These are phyloP conservation scores for Pseudopediastrum boryanum DNA, from an alignment of 139 green algal species.

Conservation along the genomic window DNA sequence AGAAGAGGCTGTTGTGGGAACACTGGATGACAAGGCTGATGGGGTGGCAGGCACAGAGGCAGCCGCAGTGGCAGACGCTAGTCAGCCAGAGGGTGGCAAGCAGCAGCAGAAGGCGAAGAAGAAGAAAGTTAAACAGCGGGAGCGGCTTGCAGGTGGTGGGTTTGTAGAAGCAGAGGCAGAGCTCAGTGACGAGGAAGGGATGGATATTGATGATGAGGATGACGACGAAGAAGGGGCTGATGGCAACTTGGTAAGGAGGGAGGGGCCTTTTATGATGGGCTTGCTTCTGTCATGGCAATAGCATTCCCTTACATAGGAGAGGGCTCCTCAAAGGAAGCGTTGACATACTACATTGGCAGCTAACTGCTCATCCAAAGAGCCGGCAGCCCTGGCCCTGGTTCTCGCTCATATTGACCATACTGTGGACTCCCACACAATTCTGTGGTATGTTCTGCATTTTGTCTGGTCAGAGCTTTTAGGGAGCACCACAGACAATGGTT, in stretches of 20 bases:
- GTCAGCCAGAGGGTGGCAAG: neutral
- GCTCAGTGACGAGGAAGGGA: slow-evolving; percentile 20
- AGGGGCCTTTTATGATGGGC: no score
- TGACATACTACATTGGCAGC: no score
- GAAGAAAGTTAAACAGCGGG: neutral
- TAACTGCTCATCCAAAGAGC: no score
- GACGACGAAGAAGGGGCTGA: slow-evolving; percentile 19
- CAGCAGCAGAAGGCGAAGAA: slow-evolving; percentile 6
- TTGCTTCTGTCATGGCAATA: no score
- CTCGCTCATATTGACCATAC: no score
- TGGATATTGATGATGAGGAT: neutral
- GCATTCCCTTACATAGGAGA: no score
- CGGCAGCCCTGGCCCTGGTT: no score
- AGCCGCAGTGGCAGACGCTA: neutral
- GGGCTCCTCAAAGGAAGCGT: no score
- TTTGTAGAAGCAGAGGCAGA: slow-evolving; percentile 35
- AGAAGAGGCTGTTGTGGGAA: neutral
- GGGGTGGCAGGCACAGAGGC: neutral
- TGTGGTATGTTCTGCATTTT: no score
- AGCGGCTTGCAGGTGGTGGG: neutral
- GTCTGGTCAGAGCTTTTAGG: no score
- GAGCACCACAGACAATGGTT: no score
- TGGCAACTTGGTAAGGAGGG: neutral
- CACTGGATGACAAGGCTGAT: neutral
- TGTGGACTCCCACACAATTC: no score